Base-by-base conservation (phyloP, 2,329 filamentous ascomycete genomes). In the Monosporascus sp. region DNA sequence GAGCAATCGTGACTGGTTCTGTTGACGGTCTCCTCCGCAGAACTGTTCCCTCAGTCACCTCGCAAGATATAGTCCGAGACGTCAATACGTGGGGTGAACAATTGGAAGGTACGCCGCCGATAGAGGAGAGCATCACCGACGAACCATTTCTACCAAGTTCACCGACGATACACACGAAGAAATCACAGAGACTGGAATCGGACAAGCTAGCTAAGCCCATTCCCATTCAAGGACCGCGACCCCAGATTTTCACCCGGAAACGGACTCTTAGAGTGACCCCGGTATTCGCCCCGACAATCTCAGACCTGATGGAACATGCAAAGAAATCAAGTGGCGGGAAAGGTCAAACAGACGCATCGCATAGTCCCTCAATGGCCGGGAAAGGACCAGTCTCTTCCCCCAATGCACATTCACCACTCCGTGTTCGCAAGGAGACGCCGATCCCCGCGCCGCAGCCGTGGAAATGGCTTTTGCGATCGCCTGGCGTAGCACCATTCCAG, bases 401-500 rank as follows among this genome's bases (percentile, higher is more conserved):
- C 31, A 35, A 11, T 14, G 31, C 14, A 35, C 31, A 35, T 11
- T 35, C 31, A 46, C 43, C 43, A n/a, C 9, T 19, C 14, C 5
- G 11, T 26, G 14, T 22, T 31, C 43, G 43, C 43, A 48, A 27
- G 19, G n/a, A 56, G 48, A 61, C 57, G 11, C 56, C 53, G 2
- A 40, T 60, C 19, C 55, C 61, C 40, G 53, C 56, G 37, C 56
- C 61, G 20, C 52, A 59, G 49, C 58, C 61, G 38, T 63, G 56
- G 57, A 48, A 19, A 48, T 49, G 48, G 22, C 26, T 47, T 24
- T 38, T 35, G 46, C 37, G 49, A 38, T 44, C 41, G 47, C 37
- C 43, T 16, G 19, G 40, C 35, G 49, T 45, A 38, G 50, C 54
- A 20, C 2, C 38, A 22, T 14, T 20, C 35, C 16, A 35, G 22